Evolutionary conservation across 2,329 filamentous ascomycete genomes (phyloP).

Genomic region (Elsinoe fawcettii): DNA sequence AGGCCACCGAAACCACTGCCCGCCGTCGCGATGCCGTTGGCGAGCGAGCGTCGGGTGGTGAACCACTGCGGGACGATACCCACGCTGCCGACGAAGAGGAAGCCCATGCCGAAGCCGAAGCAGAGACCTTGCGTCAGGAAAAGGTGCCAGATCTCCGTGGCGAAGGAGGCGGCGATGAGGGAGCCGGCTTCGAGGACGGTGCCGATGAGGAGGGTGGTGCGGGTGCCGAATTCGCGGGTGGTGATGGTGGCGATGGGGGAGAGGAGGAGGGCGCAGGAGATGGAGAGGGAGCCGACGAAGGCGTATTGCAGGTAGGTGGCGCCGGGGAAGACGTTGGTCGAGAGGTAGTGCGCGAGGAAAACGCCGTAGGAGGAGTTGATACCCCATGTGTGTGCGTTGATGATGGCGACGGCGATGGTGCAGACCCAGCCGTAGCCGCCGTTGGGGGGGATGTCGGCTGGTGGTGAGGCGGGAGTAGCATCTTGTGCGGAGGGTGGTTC

Average conservation of each 20-base stretch:
- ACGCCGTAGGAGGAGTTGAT: slow-evolving; percentile 53
- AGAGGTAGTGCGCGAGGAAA: slow-evolving; percentile 69
- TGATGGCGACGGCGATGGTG: slow-evolving; percentile 37
- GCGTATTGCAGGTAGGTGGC: slow-evolving; percentile 62
- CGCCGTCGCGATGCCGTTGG: slow-evolving; percentile 60
- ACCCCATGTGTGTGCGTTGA: slow-evolving; percentile 43
- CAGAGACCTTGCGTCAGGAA: slow-evolving; percentile 66
- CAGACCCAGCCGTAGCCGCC: slow-evolving; percentile 57
- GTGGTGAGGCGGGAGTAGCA: not conserved
- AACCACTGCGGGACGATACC: slow-evolving; percentile 70
- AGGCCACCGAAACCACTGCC: slow-evolving; percentile 70
- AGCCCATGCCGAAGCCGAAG: slow-evolving; percentile 72
- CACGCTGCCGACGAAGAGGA: slow-evolving; percentile 63
- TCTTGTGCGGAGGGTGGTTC: not conserved
- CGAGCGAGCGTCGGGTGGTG: slow-evolving; percentile 56
- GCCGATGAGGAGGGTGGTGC: slow-evolving; percentile 56
- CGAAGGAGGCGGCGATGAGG: slow-evolving; percentile 64
- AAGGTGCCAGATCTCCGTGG: slow-evolving; percentile 63
- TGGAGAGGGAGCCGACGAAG: slow-evolving; percentile 66
- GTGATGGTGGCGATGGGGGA: slow-evolving; percentile 60
- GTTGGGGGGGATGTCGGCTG: slow-evolving; percentile 38
- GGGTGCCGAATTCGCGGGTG: slow-evolving; percentile 56
- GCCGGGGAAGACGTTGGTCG: slow-evolving; percentile 53
- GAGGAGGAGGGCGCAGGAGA: slow-evolving; percentile 57
- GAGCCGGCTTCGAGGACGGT: slow-evolving; percentile 55